phyloP scores from a whole-genome alignment of 345 rosid species.

The Aurinia saxatilis region DNA sequence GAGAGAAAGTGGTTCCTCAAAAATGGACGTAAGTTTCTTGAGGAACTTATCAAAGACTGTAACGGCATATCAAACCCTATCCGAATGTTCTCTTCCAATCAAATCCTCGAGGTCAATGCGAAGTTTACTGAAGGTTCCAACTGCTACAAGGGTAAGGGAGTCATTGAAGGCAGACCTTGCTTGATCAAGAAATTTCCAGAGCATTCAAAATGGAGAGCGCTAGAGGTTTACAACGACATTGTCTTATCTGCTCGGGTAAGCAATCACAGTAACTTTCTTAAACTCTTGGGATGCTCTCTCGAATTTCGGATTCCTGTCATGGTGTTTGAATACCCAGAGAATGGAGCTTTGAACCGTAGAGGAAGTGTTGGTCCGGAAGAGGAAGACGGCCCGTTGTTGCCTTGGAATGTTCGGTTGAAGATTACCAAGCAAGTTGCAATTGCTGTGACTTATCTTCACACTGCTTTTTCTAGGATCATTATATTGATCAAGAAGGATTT shows the following conservation, averaged over 20 bases:
- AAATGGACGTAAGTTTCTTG: too few species aligned
- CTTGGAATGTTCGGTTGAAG: constrained; percentile 3
- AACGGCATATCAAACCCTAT: not conserved
- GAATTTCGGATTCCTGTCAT: not conserved
- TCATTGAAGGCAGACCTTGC: too few species aligned
- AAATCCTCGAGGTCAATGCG: too few species aligned
- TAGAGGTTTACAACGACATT: not conserved
- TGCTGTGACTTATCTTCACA: constrained; percentile 12
- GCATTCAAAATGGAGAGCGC: not conserved
- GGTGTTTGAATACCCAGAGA: not conserved
- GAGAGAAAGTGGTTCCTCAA: too few species aligned
- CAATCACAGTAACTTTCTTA: not conserved
- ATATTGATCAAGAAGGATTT: too few species aligned
- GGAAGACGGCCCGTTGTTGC: not conserved
- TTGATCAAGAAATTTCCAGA: too few species aligned
- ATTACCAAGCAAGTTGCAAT: not conserved
- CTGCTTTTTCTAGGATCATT: not conserved
- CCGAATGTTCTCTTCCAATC: not conserved
- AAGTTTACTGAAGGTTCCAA: too few species aligned
- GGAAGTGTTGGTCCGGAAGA: not conserved
- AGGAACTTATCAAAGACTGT: too few species aligned
- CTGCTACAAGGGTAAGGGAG: not conserved
- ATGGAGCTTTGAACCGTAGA: not conserved
- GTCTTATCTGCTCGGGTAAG: not conserved
- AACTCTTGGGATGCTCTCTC: not conserved